phyloP scores from a whole-genome alignment of 495 filamentous ascomycete genomes.

The Tuber aestivum region DNA sequence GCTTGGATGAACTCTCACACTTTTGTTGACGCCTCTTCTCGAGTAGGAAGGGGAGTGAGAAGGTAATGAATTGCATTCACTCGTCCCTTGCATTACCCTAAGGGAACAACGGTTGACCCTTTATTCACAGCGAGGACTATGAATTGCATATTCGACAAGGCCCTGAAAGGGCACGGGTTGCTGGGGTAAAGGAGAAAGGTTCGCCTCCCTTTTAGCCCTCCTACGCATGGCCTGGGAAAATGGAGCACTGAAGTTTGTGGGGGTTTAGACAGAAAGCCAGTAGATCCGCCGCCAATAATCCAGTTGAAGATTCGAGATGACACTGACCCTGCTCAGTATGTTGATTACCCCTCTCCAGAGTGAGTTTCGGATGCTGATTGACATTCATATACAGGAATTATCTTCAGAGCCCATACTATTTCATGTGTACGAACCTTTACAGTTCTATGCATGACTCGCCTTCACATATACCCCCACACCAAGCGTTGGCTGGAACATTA shows the following conservation, averaged over 20 bases:
- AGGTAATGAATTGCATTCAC: conserved; percentile 33
- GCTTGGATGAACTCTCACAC: conserved; percentile 44
- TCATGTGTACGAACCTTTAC: conserved; percentile 69
- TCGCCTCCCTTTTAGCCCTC: conserved; percentile 27
- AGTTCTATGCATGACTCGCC: conserved; percentile 56
- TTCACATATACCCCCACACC: conserved; percentile 46
- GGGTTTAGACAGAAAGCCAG: conserved; percentile 74
- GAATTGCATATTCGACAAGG: conserved; percentile 62
- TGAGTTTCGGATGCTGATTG: conserved; percentile 31
- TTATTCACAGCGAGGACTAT: conserved; percentile 48
- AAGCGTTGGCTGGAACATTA: conserved; percentile 67
- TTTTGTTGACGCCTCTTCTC: conserved; percentile 43
- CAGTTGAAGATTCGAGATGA: conserved; percentile 68
- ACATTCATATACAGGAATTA: conserved; percentile 55
- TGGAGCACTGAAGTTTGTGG: conserved; percentile 25
- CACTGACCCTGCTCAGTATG: conserved; percentile 68
- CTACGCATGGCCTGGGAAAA: background rate
- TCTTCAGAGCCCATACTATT: conserved; percentile 68
- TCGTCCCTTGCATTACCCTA: background rate
- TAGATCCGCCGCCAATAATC: conserved; percentile 91
- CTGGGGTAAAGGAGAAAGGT: conserved; percentile 69
- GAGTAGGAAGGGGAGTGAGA: conserved; percentile 40
- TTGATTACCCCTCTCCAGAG: conserved; percentile 16
- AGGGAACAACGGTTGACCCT: conserved; percentile 14
- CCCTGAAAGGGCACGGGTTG: conserved; percentile 60